These are phyloP conservation scores for Rubroboletus satanas DNA, from an alignment of 768 basidiomycete genomes.

Conservation along the genomic window DNA sequence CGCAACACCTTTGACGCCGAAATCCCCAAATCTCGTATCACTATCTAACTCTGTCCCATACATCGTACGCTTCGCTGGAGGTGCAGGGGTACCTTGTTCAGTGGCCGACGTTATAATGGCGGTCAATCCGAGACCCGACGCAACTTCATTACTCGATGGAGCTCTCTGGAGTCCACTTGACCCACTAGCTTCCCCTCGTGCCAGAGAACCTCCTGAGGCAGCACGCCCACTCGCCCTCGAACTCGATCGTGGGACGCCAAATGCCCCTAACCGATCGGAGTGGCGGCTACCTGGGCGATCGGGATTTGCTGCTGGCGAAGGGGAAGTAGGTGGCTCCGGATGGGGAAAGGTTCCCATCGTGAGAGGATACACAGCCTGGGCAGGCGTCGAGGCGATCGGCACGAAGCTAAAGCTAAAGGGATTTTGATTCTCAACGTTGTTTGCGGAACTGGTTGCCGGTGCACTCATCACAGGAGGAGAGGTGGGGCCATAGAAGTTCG, in stretches of 20 bases:
- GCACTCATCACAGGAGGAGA: constrained; percentile 37
- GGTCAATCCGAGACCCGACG: constrained; percentile 42
- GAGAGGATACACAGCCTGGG: constrained; percentile 36
- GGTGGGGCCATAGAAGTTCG: constrained; percentile 46
- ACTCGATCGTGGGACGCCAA: constrained; percentile 37
- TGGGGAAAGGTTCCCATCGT: constrained; percentile 36
- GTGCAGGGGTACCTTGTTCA: constrained; percentile 39
- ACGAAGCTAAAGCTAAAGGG: constrained; percentile 52
- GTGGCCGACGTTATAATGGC: constrained; percentile 37
- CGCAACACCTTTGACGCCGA: constrained; percentile 76
- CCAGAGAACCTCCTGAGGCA: constrained; percentile 24
- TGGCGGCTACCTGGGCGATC: constrained; percentile 34
- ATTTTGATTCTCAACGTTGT: constrained; percentile 51
- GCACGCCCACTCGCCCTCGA: constrained; percentile 32
- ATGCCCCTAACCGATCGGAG: constrained; percentile 29
- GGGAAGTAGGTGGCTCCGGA: constrained; percentile 34
- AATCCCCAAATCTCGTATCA: constrained; percentile 83
- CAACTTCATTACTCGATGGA: constrained; percentile 45
- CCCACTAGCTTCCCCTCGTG: constrained; percentile 27
- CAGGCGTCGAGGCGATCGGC: constrained; percentile 52
- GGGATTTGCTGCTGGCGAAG: constrained; percentile 30
- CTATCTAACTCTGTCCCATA: constrained; percentile 80
- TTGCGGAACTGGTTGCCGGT: constrained; percentile 43
- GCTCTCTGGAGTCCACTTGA: constrained; percentile 27
- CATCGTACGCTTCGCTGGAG: constrained; percentile 64